These are phyloP conservation scores for Pelargonium exstipulatum DNA, from an alignment of 441 rosid genomes.

Conservation along the genomic window DNA sequence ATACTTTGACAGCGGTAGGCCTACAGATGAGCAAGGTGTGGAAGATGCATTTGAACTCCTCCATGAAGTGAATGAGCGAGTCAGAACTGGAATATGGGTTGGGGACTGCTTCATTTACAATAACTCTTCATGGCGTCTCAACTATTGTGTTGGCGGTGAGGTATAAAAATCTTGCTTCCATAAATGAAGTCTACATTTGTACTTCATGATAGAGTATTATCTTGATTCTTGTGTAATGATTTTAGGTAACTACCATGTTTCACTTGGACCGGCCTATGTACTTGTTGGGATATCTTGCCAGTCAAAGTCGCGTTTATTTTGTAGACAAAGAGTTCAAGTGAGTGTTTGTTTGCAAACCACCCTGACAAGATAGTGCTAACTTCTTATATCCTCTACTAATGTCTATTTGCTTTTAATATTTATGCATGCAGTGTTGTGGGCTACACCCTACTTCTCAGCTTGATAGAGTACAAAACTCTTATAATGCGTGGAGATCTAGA, in stretches of 20 bases:
- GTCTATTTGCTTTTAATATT: conserved; percentile 18
- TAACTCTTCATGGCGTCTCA: conserved; percentile 94
- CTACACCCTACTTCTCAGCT: conserved; percentile 92
- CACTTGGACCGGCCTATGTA: conserved; percentile 99
- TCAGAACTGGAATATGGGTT: conserved; percentile 96
- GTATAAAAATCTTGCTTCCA: conserved; percentile 35
- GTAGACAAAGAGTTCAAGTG: conserved; percentile 99
- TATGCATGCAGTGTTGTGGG: conserved; percentile 69
- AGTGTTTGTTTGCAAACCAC: conserved; percentile 25
- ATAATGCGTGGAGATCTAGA: conserved; percentile 98
- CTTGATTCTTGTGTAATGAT: conserved; percentile 17
- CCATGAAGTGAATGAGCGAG: conserved; percentile 93
- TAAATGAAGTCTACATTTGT: background rate
- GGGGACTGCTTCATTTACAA: conserved; percentile 98
- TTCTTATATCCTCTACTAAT: background rate
- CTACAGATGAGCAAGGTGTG: conserved; percentile 90
- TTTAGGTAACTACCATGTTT: conserved; percentile 93
- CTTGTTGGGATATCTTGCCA: conserved; percentile 92
- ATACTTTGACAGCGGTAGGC: conserved; percentile 73
- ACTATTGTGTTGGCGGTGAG: conserved; percentile 99
- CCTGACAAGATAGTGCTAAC: background rate
- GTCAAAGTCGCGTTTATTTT: conserved; percentile 89
- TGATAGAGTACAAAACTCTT: conserved; percentile 98
- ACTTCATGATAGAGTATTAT: conserved; percentile 13
- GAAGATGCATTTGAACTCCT: conserved; percentile 99